phyloP scores from a whole-genome alignment of 306 rosid species.

The Oemleria cerasiformis region DNA sequence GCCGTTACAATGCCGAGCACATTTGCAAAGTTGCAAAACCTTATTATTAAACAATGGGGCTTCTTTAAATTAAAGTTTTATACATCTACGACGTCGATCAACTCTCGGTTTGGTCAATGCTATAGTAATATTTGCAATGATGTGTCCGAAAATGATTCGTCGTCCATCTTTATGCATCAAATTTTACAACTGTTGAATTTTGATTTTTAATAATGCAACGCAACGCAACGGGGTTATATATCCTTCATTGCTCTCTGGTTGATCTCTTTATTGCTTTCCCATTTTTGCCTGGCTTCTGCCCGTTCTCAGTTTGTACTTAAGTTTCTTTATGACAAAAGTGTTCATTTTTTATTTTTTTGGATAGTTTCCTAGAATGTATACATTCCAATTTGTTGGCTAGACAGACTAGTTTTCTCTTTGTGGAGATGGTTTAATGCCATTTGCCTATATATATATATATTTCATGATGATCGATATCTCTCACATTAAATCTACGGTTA shows the following conservation, averaged over 20 bases:
- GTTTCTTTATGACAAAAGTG: neutral
- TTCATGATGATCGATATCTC: neutral
- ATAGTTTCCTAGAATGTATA: neutral
- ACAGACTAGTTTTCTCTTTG: neutral
- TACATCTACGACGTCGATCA: constrained; percentile 35
- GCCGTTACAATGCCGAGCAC: constrained; percentile 55
- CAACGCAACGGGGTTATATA: too few relatives aligned
- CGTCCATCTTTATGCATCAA: too few relatives aligned
- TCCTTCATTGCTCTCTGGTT: too few relatives aligned
- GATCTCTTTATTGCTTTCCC: neutral
- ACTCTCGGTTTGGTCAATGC: constrained; percentile 51
- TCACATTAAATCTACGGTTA: neutral
- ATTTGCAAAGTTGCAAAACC: neutral
- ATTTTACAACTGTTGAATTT: too few relatives aligned
- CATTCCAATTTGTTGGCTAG: neutral
- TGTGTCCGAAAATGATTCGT: constrained; percentile 34
- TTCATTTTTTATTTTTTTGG: neutral
- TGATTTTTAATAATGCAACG: too few relatives aligned
- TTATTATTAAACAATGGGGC: neutral
- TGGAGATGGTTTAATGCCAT: neutral
- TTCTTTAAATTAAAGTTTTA: constrained; percentile 14
- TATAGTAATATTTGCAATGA: constrained; percentile 21
- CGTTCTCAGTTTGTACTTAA: neutral
- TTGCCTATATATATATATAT: too few relatives aligned
- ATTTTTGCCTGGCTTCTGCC: neutral